Evolutionary conservation across 441 rosid species (phyloP), one percentile per base, ranked within the genome.

Genomic region (Breynia disticha): DNA sequence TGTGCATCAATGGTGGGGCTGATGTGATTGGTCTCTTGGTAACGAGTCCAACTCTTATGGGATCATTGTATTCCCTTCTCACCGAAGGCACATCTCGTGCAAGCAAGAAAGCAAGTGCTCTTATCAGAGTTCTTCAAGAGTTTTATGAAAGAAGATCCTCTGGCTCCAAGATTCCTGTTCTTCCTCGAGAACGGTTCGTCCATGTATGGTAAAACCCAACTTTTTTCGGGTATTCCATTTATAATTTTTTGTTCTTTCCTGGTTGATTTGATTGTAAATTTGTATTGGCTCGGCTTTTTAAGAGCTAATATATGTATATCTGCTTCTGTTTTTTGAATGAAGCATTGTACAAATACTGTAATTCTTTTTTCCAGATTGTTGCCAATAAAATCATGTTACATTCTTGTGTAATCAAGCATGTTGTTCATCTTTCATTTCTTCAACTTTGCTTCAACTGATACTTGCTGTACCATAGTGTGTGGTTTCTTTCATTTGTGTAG

Each of bases 81-180:
- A 63, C 75, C 28, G 81, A 81, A 69, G 95, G 97, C 64, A 76
- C 81, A 2, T 62, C 82, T 52, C 75, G 84, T 41, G 76, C 81
- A 28, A 73, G 89, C 82, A 90, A 70, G 76, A 84, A 84, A 61
- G 84, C 91, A 19, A 65, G 82, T 55, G 66, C 84, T 41, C 80
- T 87, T 16, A 77, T 87, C 45, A 74, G 75, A 69, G 38, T 83
- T 60, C 86, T 83, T 16, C 97, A 83, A 18, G 78, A 80, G 56
- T 86, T 77, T 64, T 67, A 61, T 16, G 95, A 86, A 58, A 73
- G 69, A 51, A 74, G 64, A 51, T 71, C 84, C 56, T 51, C 77
- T 19, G 48, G 64, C 54, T 61, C 70, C 7, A 52, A 41, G 20
- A 52, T 69, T 54, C 56, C 78, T 19, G 76, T 53, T 62, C 21